These are phyloP conservation scores for Coniferiporia weirii DNA, from an alignment of 1,284 basidiomycete genomes.

Conservation along the genomic window DNA sequence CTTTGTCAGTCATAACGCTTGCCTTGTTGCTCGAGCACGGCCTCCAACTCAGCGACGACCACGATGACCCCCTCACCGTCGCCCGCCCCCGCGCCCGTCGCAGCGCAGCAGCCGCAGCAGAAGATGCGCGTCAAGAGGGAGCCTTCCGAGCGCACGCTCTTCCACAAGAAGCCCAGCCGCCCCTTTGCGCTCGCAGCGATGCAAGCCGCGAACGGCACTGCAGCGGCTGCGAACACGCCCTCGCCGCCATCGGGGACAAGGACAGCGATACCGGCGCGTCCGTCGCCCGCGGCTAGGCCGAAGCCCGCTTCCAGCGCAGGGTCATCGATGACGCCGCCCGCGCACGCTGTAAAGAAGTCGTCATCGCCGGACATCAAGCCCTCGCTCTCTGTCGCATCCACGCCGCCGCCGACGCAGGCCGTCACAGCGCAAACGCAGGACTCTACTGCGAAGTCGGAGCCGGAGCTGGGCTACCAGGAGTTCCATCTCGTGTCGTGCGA, in stretches of 20 bases:
- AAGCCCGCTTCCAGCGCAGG: neutral
- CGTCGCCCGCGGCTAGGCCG: neutral
- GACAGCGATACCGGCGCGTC: neutral
- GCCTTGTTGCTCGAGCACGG: neutral
- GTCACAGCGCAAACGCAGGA: too few species aligned
- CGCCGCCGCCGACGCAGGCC: conserved; percentile 2
- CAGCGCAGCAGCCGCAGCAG: neutral
- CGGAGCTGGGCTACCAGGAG: conserved; percentile 44
- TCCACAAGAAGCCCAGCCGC: conserved; percentile 17
- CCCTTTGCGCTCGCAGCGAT: conserved; percentile 11
- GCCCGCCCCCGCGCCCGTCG: neutral
- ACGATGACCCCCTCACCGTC: conserved; percentile 8
- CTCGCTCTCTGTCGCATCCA: conserved; percentile 6
- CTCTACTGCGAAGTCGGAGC: neutral
- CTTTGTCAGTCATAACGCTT: neutral
- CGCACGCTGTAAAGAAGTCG: neutral
- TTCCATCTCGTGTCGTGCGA: conserved; percentile 71
- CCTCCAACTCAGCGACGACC: neutral
- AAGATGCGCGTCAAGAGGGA: conserved; percentile 1
- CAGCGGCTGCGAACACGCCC: neutral
- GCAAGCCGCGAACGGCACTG: conserved; percentile 7
- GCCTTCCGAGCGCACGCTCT: conserved; percentile 11
- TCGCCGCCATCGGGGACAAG: neutral
- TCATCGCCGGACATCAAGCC: neutral
- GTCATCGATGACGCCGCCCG: neutral